A percentile compares a stretch with the other conserved stretches of the same genome.
phyloP scores from a whole-genome alignment of 352 stramenopile species.

The Albugo laibachii region DNA sequence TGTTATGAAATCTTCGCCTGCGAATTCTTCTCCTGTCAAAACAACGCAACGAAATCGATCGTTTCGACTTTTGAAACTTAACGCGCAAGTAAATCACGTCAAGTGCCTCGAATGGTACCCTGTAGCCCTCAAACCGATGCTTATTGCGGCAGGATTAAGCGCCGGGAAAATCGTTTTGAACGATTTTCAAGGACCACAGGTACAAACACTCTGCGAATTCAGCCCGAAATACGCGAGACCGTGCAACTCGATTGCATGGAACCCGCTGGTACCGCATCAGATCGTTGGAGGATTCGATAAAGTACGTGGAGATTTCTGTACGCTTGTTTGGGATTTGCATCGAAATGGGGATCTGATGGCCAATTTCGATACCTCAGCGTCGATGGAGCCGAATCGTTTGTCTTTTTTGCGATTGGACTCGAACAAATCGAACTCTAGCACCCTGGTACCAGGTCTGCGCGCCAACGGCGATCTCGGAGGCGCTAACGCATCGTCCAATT shows the following conservation, averaged over 20 bases:
- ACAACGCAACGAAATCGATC: conserved; percentile 68
- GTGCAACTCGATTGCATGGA: conserved; percentile 74
- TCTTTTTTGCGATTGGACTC: too few species aligned
- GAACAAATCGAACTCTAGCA: not conserved
- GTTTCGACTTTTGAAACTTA: conserved; percentile 68
- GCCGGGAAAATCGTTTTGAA: conserved; percentile 68
- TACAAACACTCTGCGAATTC: conserved; percentile 46
- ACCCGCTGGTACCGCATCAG: conserved; percentile 45
- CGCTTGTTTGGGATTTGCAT: conserved; percentile 70
- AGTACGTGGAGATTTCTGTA: conserved; percentile 70
- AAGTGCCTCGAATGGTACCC: conserved; percentile 76
- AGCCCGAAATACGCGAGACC: conserved; percentile 61
- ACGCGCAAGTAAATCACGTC: conserved; percentile 48
- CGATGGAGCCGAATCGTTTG: too few species aligned
- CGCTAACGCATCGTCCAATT: not conserved
- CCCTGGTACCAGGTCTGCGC: not conserved
- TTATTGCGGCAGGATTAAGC: conserved; percentile 52
- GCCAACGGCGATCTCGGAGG: not conserved
- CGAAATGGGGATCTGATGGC: conserved; percentile 3
- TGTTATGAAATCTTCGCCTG: not conserved
- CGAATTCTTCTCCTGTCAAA: conserved; percentile 1
- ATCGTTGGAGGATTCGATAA: conserved; percentile 73
- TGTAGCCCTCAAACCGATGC: conserved; percentile 41
- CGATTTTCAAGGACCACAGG: conserved; percentile 52
- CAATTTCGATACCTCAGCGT: too few species aligned